phyloP scores from a whole-genome alignment of 129 eudicot genomes.

The Chrysanthemum lavandulifolium region DNA sequence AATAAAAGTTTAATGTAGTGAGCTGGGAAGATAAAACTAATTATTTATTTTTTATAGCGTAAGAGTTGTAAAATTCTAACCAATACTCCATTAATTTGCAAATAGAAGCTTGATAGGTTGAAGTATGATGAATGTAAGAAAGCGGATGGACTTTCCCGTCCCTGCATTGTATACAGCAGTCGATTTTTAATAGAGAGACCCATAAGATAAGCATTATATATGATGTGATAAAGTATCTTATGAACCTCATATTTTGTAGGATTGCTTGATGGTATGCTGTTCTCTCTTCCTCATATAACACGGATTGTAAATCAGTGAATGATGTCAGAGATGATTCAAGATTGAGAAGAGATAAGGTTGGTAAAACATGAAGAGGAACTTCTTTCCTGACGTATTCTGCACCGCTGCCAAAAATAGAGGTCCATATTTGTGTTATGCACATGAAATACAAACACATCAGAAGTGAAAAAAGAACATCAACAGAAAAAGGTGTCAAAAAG shows the following conservation, averaged over 20 bases:
- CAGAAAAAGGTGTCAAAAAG: background rate
- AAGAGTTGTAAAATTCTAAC: conserved; percentile 37
- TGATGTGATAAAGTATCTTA: conserved; percentile 1
- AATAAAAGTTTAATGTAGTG: conserved; percentile 9
- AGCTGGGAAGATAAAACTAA: conserved; percentile 8
- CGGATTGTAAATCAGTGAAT: conserved; percentile 69
- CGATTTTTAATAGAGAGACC: background rate
- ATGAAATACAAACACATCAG: conserved; percentile 6
- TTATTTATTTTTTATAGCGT: background rate
- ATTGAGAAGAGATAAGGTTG: conserved; percentile 58
- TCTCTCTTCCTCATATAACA: conserved; percentile 79
- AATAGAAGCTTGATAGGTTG: conserved; percentile 97
- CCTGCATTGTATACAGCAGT: conserved; percentile 43
- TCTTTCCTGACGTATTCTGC: conserved; percentile 91
- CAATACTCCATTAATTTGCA: conserved; percentile 98
- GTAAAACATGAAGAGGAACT: conserved; percentile 85
- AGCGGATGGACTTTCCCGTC: conserved; percentile 94
- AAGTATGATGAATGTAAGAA: conserved; percentile 85
- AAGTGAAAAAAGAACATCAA: conserved; percentile 5
- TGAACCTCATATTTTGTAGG: conserved; percentile 68
- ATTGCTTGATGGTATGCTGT: conserved; percentile 85
- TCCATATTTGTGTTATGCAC: conserved; percentile 1
- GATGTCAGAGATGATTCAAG: conserved; percentile 80
- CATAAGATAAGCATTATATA: background rate
- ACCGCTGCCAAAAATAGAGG: conserved; percentile 61